Conservation (phyloP, 768 basidiomycete species). For the Exsudoporus frostii region DNA sequence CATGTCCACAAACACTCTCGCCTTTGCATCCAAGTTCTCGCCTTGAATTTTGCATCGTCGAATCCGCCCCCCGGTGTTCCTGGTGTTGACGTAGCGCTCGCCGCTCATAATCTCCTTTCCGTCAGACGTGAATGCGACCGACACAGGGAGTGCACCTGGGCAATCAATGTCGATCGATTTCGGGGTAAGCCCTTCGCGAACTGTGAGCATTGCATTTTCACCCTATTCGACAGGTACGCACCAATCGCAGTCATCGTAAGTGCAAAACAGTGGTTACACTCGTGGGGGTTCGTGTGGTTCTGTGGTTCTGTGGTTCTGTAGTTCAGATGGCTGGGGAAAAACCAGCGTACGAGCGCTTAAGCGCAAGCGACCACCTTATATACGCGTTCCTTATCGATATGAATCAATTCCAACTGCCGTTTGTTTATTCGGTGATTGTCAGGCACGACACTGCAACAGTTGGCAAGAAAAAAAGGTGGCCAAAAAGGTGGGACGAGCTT, state of each 20-base stretch:
- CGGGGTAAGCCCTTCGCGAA: background rate
- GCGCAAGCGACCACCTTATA: too few relatives aligned
- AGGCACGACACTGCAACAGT: too few relatives aligned
- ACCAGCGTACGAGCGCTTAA: too few relatives aligned
- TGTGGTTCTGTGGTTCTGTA: background rate
- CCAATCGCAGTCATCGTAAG: background rate
- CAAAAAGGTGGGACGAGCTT: too few relatives aligned
- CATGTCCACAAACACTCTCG: background rate
- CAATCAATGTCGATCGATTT: slow-evolving; percentile 8
- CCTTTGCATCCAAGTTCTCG: background rate
- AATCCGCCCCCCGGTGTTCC: background rate
- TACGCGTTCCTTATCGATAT: too few relatives aligned
- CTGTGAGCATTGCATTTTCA: background rate
- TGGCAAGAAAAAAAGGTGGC: too few relatives aligned
- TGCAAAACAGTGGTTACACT: background rate
- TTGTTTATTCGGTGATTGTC: too few relatives aligned
- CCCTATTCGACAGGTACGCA: background rate
- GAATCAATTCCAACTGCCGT: too few relatives aligned
- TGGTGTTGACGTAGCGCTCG: background rate
- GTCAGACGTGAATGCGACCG: slow-evolving; percentile 2
- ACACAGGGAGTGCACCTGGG: background rate
- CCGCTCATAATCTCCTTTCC: slow-evolving; percentile 5
- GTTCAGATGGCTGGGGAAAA: background rate
- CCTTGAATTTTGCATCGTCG: background rate
- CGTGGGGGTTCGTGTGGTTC: too few relatives aligned